Percentiles rank a stretch among this genome's conserved stretches.
Conservation (phyloP, 2,329 filamentous ascomycete genomes). For the Ploettnerulaceae sp. region DNA sequence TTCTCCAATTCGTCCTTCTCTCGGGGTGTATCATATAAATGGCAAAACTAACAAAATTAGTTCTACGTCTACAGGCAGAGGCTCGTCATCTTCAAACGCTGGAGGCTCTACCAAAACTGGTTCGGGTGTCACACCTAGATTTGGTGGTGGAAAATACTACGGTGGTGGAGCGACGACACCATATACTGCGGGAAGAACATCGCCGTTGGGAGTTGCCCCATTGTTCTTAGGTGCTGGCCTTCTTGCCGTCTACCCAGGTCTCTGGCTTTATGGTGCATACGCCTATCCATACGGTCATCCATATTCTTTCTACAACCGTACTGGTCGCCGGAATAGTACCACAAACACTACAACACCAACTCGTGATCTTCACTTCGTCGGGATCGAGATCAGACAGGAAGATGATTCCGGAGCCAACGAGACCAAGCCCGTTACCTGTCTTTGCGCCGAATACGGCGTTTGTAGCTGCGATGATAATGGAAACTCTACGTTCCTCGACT, state of each 20-base stretch:
- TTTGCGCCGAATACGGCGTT: conserved; percentile 49
- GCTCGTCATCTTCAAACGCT: conserved; percentile 29
- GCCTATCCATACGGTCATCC: conserved; percentile 53
- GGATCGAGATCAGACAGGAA: conserved; percentile 21
- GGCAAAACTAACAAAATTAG: conserved; percentile 12
- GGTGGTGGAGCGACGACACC: conserved; percentile 58
- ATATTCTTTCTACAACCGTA: conserved; percentile 49
- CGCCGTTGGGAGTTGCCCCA: conserved; percentile 47
- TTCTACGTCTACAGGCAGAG: conserved; percentile 18
- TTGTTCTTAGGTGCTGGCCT: conserved; percentile 48
- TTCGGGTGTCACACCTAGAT: conserved; percentile 51
- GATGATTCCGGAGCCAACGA: conserved; percentile 44
- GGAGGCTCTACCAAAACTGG: conserved; percentile 54
- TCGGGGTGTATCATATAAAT: neutral
- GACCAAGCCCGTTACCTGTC: conserved; percentile 55
- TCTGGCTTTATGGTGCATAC: conserved; percentile 61
- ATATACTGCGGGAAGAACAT: conserved; percentile 50
- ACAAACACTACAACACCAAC: conserved; percentile 38
- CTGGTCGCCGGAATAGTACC: conserved; percentile 21
- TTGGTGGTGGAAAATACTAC: conserved; percentile 61
- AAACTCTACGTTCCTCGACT: conserved; percentile 52
- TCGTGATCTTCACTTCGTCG: conserved; percentile 31
- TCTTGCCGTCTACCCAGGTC: conserved; percentile 43
- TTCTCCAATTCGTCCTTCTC: conserved; percentile 2
- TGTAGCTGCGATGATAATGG: conserved; percentile 69